Conservation (phyloP, 1,139 yeast genomes). For the Entelexis sorbosivorans region DNA sequence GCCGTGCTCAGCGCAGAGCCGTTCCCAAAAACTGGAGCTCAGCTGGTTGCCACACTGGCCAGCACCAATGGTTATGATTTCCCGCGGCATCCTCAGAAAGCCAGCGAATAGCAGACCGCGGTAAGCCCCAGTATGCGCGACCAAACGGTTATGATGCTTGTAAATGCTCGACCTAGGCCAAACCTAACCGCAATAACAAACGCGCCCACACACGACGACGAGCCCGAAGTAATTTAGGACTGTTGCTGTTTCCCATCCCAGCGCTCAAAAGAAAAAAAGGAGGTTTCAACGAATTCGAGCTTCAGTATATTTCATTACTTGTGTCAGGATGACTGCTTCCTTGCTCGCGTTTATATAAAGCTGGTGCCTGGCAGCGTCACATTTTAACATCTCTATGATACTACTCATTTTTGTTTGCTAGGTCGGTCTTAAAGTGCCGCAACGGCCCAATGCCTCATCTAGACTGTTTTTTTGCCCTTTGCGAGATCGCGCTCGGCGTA, state of each 20-base stretch:
- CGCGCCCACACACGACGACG: neutral
- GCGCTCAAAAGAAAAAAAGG: too few relatives aligned
- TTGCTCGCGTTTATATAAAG: too few relatives aligned
- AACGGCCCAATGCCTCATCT: too few relatives aligned
- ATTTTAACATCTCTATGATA: neutral
- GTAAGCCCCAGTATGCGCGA: neutral
- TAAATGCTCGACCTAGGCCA: neutral
- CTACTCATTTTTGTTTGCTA: neutral
- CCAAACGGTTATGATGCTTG: neutral
- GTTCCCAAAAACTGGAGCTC: constrained; percentile 89
- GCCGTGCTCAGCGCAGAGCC: constrained; percentile 80
- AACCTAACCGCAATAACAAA: neutral
- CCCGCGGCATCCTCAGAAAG: constrained; percentile 35
- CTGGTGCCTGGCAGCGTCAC: too few relatives aligned
- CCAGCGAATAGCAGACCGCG: neutral
- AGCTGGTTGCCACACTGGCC: constrained; percentile 97
- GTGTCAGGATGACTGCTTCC: too few relatives aligned
- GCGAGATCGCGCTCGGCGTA: constrained; percentile 40
- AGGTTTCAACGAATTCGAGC: too few relatives aligned
- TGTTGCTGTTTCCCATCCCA: too few relatives aligned
- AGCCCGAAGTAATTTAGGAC: too few relatives aligned
- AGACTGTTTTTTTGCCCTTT: neutral
- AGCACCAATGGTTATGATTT: constrained; percentile 54
- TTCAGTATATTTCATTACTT: too few relatives aligned
- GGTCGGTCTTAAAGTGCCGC: too few relatives aligned